Base-by-base conservation (phyloP, 2,329 filamentous ascomycete genomes). In the Calonectria henricotiae region DNA sequence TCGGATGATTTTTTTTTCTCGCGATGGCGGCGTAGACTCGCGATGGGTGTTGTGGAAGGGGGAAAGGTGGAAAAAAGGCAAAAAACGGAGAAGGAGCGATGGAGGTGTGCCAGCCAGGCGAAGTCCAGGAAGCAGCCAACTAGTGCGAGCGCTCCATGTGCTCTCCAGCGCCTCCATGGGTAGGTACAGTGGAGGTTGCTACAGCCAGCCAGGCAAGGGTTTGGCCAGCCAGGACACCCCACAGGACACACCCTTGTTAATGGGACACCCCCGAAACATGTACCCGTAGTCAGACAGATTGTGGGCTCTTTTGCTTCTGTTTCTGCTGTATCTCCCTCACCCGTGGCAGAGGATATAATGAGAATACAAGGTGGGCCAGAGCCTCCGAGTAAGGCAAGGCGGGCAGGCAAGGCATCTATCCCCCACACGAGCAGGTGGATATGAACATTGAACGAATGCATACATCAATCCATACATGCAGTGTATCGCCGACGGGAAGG, bases 11-110 rank as follows among this genome's bases (percentile, higher is more conserved):
- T 47, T 51, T 51, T 20, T 20, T 20, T 20, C n/a, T 46, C 63
- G 65, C 64, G 68, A 71, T 64, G 67, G 61, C 35, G 70, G 65
- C 58, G 69, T 69, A 63, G 71, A 67, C 69, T 69, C 73, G 73
- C 63, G 70, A 73, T 69, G 75, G 65, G 63, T 77, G 77, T 77
- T 78, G 77, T 76, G 75, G 73, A 75, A 76, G 76, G 73, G 70
- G 71, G 75, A 72, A 77, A 76, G 73, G 75, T 72, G 74, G 73
- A 71, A 67, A 74, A 78, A 77, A 75, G 74, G 65, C 60, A 66
- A 67, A 73, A 73, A 68, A 72, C 74, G 71, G 73, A 75, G 71
- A 74, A 74, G 74, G 67, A 70, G 71, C 66, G 75, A 79, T 78
- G 77, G 73, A 76, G 69, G 62, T 62, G 71, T 70, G 51, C 51